Conservation (phyloP, 257 asterid species). For the Ilex asprella region DNA sequence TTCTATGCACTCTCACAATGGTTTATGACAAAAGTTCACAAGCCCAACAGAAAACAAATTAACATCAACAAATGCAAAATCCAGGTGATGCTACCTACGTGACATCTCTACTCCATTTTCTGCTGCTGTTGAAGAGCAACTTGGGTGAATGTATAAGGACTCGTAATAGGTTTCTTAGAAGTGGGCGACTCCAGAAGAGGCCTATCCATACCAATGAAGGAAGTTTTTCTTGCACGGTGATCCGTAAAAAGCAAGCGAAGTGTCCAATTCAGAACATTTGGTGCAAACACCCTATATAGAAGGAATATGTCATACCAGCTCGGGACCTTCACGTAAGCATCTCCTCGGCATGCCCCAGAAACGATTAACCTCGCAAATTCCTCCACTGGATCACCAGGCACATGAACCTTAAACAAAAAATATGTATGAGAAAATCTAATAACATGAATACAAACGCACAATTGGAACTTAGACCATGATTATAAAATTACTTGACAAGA, state of each 20-base stretch:
- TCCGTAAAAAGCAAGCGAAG: constrained; percentile 47
- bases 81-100: no score
- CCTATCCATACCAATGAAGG: constrained; percentile 71
- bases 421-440: not conserved
- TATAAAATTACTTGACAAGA: no score
- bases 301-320: constrained; percentile 84
- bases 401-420: constrained; percentile 39
- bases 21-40: not conserved
- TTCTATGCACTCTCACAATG: not conserved
- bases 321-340: constrained; percentile 71
- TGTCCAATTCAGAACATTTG: constrained; percentile 73
- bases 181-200: constrained; percentile 44
- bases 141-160: constrained; percentile 21
- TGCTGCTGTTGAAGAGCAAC: constrained; percentile 25
- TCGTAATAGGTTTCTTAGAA: constrained; percentile 12
- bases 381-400: constrained; percentile 63
- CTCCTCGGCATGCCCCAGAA: constrained; percentile 71
- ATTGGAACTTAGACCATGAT: no score
- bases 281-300: constrained; percentile 70
- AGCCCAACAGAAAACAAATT: constrained; percentile 6
- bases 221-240: constrained; percentile 46
- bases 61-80: not conserved
- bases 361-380: constrained; percentile 80
- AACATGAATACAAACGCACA: no score
- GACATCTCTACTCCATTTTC: constrained; percentile 25